phyloP scores from a whole-genome alignment of 768 basidiomycete genomes.

The Russula compacta region DNA sequence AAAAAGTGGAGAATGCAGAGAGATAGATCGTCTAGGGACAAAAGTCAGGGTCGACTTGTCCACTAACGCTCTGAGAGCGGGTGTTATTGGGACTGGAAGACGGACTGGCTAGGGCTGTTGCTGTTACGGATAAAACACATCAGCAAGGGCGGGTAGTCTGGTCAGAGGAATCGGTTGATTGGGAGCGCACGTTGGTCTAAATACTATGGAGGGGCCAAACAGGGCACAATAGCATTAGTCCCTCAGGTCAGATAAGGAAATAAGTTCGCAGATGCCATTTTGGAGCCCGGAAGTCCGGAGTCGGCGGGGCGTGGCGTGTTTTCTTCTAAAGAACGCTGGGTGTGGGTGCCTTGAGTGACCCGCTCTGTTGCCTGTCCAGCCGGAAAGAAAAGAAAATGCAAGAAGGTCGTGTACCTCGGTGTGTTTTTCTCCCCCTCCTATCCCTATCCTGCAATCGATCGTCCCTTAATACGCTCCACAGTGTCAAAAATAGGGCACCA shows the following conservation, averaged over 20 bases:
- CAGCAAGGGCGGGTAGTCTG: constrained; percentile 16
- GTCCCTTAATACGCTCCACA: constrained; percentile 24
- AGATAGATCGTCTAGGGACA: constrained; percentile 17
- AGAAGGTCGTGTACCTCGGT: constrained; percentile 77
- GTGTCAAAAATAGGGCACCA: constrained; percentile 93
- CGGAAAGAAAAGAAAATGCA: constrained; percentile 53
- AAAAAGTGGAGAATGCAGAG: neutral
- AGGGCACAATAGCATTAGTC: constrained; percentile 17
- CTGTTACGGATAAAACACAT: constrained; percentile 17
- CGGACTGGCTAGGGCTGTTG: constrained; percentile 15
- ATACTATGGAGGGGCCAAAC: constrained; percentile 12
- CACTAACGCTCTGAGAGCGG: constrained; percentile 21
- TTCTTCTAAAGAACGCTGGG: neutral
- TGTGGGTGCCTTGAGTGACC: neutral
- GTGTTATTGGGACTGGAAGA: constrained; percentile 21
- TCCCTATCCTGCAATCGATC: neutral
- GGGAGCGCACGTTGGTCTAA: constrained; percentile 16
- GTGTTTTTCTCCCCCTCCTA: constrained; percentile 9
- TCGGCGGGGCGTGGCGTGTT: neutral
- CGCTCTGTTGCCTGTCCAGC: neutral
- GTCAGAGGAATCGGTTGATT: neutral
- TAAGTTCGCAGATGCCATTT: neutral
- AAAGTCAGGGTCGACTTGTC: constrained; percentile 17
- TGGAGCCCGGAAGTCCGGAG: neutral
- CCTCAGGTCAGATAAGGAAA: neutral